These are phyloP conservation scores for Aspergillus piperis DNA, from an alignment of 2,329 filamentous ascomycete genomes.

Conservation along the genomic window DNA sequence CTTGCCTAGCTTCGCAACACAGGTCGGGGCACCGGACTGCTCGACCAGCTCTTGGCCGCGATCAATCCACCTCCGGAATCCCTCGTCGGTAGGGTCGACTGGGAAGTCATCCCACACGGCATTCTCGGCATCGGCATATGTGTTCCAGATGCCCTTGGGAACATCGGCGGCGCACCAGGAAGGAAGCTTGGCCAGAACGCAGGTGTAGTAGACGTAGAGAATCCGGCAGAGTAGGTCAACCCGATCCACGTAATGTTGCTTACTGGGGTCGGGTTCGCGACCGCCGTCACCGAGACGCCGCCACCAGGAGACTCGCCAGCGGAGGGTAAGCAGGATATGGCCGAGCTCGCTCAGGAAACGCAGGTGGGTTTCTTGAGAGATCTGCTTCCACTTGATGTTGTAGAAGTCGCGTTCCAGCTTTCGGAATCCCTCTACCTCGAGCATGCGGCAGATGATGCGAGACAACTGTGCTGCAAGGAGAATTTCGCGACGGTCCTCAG, in stretches of 20 bases:
- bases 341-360: slow-evolving; percentile 44
- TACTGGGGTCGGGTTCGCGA: slow-evolving; percentile 35
- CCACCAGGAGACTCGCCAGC: slow-evolving; percentile 51
- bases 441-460: slow-evolving; percentile 49
- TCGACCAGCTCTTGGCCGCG: slow-evolving; percentile 43
- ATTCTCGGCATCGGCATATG: slow-evolving; percentile 44
- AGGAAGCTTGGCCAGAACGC: slow-evolving; percentile 44
- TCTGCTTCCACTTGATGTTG: slow-evolving; percentile 49
- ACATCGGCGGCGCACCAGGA: slow-evolving; percentile 41
- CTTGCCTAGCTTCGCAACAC: slow-evolving; percentile 28
- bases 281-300: slow-evolving; percentile 44
- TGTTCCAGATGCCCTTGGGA: slow-evolving; percentile 44
- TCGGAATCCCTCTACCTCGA: slow-evolving; percentile 49
- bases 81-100: slow-evolving; percentile 38
- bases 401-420: slow-evolving; percentile 48
- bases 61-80: slow-evolving; percentile 46
- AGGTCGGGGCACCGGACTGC: slow-evolving; percentile 40
- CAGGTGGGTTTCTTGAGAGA: slow-evolving; percentile 44
- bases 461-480: slow-evolving; percentile 48
- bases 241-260: slow-evolving; percentile 44
- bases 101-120: slow-evolving; percentile 49
- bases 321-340: slow-evolving; percentile 45
- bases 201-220: slow-evolving; percentile 51
- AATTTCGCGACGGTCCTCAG: slow-evolving; percentile 42
- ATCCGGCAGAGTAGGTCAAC: slow-evolving; percentile 46